Evolutionary conservation across 306 rosid genomes (phyloP).

Genomic region (Fragaria vesca): DNA sequence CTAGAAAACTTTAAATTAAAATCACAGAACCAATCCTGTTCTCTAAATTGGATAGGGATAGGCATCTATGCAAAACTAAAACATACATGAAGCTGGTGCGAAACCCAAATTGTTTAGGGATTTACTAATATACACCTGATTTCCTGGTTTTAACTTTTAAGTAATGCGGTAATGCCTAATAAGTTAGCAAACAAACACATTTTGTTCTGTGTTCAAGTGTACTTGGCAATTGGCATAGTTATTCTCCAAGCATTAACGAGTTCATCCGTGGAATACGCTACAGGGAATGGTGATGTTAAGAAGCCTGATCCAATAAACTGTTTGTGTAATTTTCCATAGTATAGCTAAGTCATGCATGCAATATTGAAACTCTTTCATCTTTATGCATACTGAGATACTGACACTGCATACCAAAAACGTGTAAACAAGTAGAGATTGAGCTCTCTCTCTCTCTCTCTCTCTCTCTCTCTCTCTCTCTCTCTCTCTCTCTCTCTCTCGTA

Average conservation of each 20-base stretch:
- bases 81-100: background rate
- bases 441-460: background rate
- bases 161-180: no score
- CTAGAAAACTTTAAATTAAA: conserved; percentile 17
- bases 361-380: background rate
- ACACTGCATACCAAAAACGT: background rate
- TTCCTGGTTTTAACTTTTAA: background rate
- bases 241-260: background rate
- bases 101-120: background rate
- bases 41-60: background rate
- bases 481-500: background rate
- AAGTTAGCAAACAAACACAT: background rate
- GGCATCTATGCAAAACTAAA: background rate
- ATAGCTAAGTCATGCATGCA: background rate
- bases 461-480: no score
- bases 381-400: background rate
- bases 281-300: background rate
- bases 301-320: background rate
- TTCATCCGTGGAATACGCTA: background rate
- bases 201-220: background rate
- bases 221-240: background rate
- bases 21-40: background rate
- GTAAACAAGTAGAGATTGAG: background rate
- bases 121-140: background rate
- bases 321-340: background rate